phyloP scores from a whole-genome alignment of 2,329 filamentous ascomycete species.

The Chaetoscypha palmicola region DNA sequence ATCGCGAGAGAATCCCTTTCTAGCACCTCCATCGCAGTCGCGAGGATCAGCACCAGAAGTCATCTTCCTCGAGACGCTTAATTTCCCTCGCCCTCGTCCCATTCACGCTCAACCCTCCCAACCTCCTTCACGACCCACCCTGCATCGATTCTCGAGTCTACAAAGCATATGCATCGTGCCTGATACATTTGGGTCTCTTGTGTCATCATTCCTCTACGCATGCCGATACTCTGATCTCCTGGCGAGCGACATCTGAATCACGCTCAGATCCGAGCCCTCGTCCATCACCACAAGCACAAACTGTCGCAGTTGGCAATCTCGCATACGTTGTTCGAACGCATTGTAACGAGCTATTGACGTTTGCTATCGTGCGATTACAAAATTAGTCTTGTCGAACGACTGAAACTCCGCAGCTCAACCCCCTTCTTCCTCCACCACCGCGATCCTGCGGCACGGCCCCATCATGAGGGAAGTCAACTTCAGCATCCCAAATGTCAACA shows the following conservation, averaged over 20 bases:
- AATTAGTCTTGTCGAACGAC: constrained; percentile 11
- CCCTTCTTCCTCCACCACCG: constrained; percentile 13
- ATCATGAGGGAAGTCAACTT: constrained; percentile 99
- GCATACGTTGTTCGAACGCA: not conserved
- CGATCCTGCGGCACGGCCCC: constrained; percentile 27
- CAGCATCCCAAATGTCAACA: constrained; percentile 98
- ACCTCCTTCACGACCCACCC: not conserved
- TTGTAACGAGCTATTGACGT: constrained; percentile 14
- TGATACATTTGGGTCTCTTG: constrained; percentile 15
- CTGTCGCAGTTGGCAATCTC: not conserved
- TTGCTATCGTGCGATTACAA: constrained; percentile 8
- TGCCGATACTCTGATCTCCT: constrained; percentile 10
- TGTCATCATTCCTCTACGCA: constrained; percentile 17
- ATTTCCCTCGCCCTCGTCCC: constrained; percentile 10
- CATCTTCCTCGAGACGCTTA: constrained; percentile 18
- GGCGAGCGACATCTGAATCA: constrained; percentile 22
- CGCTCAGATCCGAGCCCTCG: constrained; percentile 11
- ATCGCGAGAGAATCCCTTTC: constrained; percentile 2
- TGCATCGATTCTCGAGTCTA: constrained; percentile 16
- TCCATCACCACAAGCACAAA: constrained; percentile 15
- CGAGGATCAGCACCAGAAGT: constrained; percentile 1
- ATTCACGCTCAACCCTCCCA: constrained; percentile 5
- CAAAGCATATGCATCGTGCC: constrained; percentile 9
- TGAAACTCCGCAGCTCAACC: constrained; percentile 15
- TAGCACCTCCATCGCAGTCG: not conserved